A percentile compares a stretch with the other conserved stretches of the same genome.
These are phyloP conservation scores for Thielaviopsis punctulata DNA, from an alignment of 2,329 filamentous ascomycete species.

Conservation along the genomic window DNA sequence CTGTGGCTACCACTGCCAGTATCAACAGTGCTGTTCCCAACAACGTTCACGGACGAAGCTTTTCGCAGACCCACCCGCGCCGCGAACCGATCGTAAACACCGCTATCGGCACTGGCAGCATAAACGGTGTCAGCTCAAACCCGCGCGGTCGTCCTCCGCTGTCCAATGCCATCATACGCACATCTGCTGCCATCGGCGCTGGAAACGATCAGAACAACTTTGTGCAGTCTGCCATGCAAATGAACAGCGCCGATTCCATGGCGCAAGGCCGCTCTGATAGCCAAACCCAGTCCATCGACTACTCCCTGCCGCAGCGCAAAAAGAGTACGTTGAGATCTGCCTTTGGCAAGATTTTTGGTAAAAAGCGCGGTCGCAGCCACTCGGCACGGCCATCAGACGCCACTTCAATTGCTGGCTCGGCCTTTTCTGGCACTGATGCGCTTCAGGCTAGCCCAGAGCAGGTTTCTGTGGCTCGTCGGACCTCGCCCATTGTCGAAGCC, in stretches of 20 bases:
- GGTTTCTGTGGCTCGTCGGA: neutral
- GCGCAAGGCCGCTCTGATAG: neutral
- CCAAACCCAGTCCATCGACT: slow-evolving; percentile 12
- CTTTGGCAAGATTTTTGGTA: slow-evolving; percentile 40
- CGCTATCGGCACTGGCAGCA: neutral
- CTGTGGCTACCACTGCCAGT: neutral
- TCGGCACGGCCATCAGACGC: slow-evolving; percentile 12
- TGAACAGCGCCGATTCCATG: slow-evolving; percentile 1
- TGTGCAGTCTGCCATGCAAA: neutral
- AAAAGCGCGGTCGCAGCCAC: slow-evolving; percentile 29
- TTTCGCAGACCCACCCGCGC: slow-evolving; percentile 5
- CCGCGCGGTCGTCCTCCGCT: slow-evolving; percentile 5
- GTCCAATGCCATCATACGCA: slow-evolving; percentile 5
- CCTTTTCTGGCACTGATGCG: neutral
- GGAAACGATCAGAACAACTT: neutral
- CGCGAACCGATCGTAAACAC: neutral
- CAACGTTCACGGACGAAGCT: slow-evolving; percentile 3
- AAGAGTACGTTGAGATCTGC: slow-evolving; percentile 40
- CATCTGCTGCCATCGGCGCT: slow-evolving; percentile 7
- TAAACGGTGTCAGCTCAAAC: neutral
- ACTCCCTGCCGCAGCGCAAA: slow-evolving; percentile 29
- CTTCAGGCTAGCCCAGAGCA: neutral
- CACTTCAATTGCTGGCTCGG: neutral
- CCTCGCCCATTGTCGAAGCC: slow-evolving; percentile 17
- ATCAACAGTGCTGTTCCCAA: neutral